Evolutionary conservation across 257 asterid species (phyloP).

Genomic region (Nicotiana benthamiana): DNA sequence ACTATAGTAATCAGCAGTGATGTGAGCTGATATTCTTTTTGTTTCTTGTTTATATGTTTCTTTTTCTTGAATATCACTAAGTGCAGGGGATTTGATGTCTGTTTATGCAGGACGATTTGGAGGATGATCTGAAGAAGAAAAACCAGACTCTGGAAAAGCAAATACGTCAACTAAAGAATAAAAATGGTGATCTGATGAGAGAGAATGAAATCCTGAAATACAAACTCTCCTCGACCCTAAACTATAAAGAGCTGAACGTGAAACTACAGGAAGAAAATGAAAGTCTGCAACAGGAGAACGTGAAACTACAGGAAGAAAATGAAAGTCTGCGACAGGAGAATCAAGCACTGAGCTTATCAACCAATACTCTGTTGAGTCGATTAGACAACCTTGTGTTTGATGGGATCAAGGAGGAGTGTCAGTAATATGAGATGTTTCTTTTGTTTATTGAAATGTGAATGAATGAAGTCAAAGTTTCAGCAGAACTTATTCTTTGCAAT

Average conservation of each 20-base stretch:
- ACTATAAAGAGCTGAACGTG: conserved; percentile 8
- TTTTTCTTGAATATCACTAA: not conserved
- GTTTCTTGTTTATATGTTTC: not conserved
- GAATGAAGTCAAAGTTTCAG: no score
- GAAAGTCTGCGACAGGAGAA: conserved; percentile 11
- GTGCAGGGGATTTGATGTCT: not conserved
- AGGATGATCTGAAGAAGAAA: conserved; percentile 7
- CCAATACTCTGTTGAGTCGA: conserved; percentile 1
- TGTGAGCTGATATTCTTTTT: conserved; percentile 9
- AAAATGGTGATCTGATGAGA: conserved; percentile 4
- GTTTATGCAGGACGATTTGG: conserved; percentile 6
- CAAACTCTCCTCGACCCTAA: not conserved
- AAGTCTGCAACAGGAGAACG: conserved; percentile 10
- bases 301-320: conserved; percentile 5
- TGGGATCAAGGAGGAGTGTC: not conserved
- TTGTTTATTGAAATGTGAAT: no score
- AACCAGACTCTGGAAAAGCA: conserved; percentile 9
- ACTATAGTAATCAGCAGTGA: not conserved
- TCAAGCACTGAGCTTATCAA: not conserved
- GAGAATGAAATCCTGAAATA: conserved; percentile 2
- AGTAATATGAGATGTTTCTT: no score
- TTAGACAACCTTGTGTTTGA: conserved; percentile 3
- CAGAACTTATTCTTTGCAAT: no score
- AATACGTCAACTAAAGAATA: conserved; percentile 6
- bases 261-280: conserved; percentile 8